phyloP scores from a whole-genome alignment of 2,329 filamentous ascomycete genomes.

The Monilinia vaccinii-corymbosi region DNA sequence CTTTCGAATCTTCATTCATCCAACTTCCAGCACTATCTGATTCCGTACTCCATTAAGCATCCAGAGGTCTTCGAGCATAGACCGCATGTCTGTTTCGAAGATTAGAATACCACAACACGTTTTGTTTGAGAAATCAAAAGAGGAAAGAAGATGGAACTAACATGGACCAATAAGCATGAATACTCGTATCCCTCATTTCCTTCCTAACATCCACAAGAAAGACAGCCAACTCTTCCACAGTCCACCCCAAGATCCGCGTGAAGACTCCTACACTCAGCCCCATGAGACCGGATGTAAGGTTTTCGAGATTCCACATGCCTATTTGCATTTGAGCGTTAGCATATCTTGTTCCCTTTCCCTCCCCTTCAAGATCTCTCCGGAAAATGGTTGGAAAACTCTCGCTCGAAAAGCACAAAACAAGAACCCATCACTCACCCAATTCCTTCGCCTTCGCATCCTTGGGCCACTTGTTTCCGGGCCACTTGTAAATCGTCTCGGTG shows the following conservation, averaged over 20 bases:
- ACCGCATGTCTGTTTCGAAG: not conserved
- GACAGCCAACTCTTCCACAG: constrained; percentile 37
- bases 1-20: not conserved
- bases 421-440: constrained; percentile 37
- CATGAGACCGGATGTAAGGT: not conserved
- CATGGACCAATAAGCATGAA: constrained; percentile 44
- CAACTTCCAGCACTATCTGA: not conserved
- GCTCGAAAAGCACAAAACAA: constrained; percentile 15
- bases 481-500: constrained; percentile 20
- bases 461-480: constrained; percentile 5
- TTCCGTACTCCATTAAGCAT: not conserved
- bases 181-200: constrained; percentile 33
- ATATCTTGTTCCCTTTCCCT: too few relatives aligned
- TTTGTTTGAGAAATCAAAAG: not conserved
- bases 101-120: not conserved
- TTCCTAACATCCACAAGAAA: constrained; percentile 40
- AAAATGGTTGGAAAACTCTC: not conserved
- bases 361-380: too few relatives aligned
- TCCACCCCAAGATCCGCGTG: constrained; percentile 40
- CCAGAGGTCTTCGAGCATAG: not conserved
- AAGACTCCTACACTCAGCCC: constrained; percentile 35
- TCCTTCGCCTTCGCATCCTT: constrained; percentile 34
- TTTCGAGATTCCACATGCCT: constrained; percentile 6
- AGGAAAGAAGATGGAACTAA: constrained; percentile 35
- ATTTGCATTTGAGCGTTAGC: not conserved